Percentiles rank a stretch among this genome's conserved stretches.
phyloP scores from a whole-genome alignment of 352 stramenopile genomes.

The Pythium utonaiense region DNA sequence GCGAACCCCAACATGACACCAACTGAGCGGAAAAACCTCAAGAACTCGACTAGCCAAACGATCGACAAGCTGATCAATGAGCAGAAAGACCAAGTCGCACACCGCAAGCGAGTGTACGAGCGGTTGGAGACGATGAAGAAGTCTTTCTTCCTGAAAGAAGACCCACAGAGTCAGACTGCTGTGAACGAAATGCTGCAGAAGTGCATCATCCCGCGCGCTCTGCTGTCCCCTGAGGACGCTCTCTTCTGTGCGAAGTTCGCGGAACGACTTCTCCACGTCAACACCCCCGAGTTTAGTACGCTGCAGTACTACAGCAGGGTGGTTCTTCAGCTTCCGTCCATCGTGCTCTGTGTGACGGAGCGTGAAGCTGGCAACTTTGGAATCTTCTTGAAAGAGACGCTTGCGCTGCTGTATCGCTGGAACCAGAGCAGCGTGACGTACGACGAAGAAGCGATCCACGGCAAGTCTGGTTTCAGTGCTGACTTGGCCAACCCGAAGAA shows the following conservation, averaged over 20 bases:
- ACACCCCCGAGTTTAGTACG: conserved; percentile 66
- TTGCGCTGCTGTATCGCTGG: conserved; percentile 67
- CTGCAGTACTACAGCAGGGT: conserved; percentile 84
- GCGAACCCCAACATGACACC: conserved; percentile 34
- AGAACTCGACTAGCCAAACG: conserved; percentile 71
- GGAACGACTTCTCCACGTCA: conserved; percentile 69
- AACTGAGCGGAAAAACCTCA: conserved; percentile 77
- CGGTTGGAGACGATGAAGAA: conserved; percentile 70
- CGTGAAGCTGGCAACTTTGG: conserved; percentile 84
- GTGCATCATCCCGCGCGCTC: conserved; percentile 70
- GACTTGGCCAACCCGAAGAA: conserved; percentile 65
- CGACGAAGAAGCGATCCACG: conserved; percentile 72
- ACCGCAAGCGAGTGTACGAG: conserved; percentile 83
- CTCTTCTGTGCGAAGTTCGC: conserved; percentile 86
- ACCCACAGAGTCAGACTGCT: conserved; percentile 37
- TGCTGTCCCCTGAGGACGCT: conserved; percentile 82
- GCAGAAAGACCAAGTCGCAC: conserved; percentile 81
- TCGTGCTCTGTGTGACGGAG: conserved; percentile 81
- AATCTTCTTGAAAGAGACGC: conserved; percentile 82
- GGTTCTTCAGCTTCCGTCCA: conserved; percentile 68
- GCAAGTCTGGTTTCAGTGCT: conserved; percentile 68
- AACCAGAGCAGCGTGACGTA: conserved; percentile 77
- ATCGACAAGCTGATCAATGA: conserved; percentile 84
- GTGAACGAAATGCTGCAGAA: conserved; percentile 75
- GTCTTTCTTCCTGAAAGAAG: conserved; percentile 51